Evolutionary conservation across 768 basidiomycete species (phyloP), one percentile per base, ranked within the genome.

Genomic region (Tulasnella sp.): DNA sequence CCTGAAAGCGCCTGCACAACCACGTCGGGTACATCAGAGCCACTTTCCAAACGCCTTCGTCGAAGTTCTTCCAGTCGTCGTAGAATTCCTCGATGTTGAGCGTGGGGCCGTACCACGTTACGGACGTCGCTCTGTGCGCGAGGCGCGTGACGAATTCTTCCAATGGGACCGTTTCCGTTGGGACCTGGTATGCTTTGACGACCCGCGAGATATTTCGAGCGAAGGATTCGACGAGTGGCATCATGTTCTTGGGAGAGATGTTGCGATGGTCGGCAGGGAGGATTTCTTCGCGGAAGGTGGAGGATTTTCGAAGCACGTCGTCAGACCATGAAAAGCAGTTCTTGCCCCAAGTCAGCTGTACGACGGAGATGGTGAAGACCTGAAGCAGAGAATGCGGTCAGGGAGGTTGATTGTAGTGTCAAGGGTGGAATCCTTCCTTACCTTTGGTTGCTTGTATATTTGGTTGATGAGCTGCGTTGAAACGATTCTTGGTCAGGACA

Each of bases 371-470:
- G 8, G 34, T 41, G 44, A 34, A 72, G 11, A 48, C 46, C 79
- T 80, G n/a, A n/a, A 28, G 2, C 40, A 20, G 44, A 41, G 2
- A 3, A 37, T 37, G 41, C 6, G n/a, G 18, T 28, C n/a, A 78
- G 64, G 4, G 42, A 20, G 6, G 12, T 31, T 41, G 7, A 4
- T 37, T 41, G 1, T 3, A 64, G 72, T 20, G 54, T 41, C 31
- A 37, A 31, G 24, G 7, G 20, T 16, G 28, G n/a, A 31, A 34
- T 64, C n/a, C 2, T 4, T 9, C 44, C 73, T 16, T 31, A 80
- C 72, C 31, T 80, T 80, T 31, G 64, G 79, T 40, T 80, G 79
- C 42, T 80, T 80, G 79, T 75, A 74, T 34, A 80, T 54, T 40
- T 48, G 42, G 24, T 80, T 72, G 64, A 80, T 48, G n/a, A 80